These are phyloP conservation scores for Picea sitchensis DNA, from an alignment of 75 land plant species.

Conservation along the genomic window DNA sequence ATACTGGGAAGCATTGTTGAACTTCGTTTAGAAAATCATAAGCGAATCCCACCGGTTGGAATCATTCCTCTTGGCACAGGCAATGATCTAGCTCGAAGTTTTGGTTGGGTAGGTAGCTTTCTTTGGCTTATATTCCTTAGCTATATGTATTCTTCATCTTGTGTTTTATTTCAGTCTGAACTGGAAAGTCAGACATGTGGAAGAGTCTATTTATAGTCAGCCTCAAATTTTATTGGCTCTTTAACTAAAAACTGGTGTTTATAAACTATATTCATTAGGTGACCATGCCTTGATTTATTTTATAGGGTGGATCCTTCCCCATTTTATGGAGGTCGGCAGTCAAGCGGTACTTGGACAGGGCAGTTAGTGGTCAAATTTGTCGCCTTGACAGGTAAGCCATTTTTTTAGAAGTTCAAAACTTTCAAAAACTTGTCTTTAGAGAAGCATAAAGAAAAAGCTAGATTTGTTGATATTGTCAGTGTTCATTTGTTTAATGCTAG, in stretches of 20 bases:
- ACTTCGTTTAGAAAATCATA: constrained; percentile 33
- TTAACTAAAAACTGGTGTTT: not conserved
- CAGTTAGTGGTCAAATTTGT: constrained; percentile 38
- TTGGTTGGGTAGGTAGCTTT: constrained; percentile 80
- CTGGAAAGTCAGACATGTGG: not conserved
- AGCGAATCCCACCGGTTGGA: constrained; percentile 76
- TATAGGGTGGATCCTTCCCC: constrained; percentile 80
- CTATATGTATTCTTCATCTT: not conserved
- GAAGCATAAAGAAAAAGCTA: not conserved
- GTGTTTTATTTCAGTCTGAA: not conserved
- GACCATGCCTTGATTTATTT: not conserved
- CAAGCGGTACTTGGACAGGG: constrained; percentile 52
- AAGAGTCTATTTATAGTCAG: not conserved
- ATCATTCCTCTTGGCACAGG: constrained; percentile 98
- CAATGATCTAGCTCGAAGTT: constrained; percentile 94
- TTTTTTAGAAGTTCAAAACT: not conserved
- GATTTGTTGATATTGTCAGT: not conserved
- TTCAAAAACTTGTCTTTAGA: not conserved
- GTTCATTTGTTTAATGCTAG: not conserved
- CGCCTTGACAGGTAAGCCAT: constrained; percentile 64
- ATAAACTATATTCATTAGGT: not conserved
- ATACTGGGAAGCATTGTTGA: constrained; percentile 68
- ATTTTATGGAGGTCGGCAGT: constrained; percentile 67
- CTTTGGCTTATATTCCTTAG: constrained; percentile 1
- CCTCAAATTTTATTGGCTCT: not conserved